Evolutionary conservation across 2,329 filamentous ascomycete species (phyloP), one percentile per base, ranked within the genome.

Genomic region (Diaporthe longicolla): DNA sequence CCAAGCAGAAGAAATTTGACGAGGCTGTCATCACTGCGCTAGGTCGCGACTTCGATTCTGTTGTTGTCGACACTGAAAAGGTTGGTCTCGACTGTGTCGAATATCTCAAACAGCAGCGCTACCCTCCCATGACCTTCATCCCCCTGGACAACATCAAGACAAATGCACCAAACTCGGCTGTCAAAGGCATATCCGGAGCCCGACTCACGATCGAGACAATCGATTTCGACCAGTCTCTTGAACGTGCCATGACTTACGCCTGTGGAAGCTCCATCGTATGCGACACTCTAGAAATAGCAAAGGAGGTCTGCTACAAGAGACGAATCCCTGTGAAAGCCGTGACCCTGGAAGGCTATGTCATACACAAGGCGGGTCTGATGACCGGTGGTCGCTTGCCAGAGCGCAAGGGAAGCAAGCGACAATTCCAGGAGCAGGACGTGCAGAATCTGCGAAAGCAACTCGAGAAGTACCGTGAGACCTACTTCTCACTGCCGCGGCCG

Each of bases 91-190:
- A 98, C 78, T 99, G 97, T 82, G 97, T 99, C 72, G 92, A 97
- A 78, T 97, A 98, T 80, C 90, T 99, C 74, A 97, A 97, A 78
- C 95, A 98, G 77, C 94, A 98, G 81, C 92, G 94, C 72, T 92
- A 94, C 71, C 90, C 93, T 9, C 94, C 95, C 73, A 94, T 97
- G 84, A 98, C 95, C 1, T 98, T 99, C 82, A 95, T 98, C 76
- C 97, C 97, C 0, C 88, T 99, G 24, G 97, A 99, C 86, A 98
- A 97, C 70, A 98, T 99, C 82, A 97, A 98, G 80, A 95, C 98
- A 81, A 95, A 94, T 82, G 92, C 94, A 15, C 91, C 97, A 74
- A 97, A 97, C 81, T 94, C 95, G 7, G 95, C 94, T 74, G 87
- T 99, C 77, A 98, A 98, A 84, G 94, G 95, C 37, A 93, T 98